A percentile compares a stretch with the other conserved stretches of the same genome.
Evolutionary conservation across 805 yeast species (phyloP).

Genomic region (Schwanniomyces yamadae): DNA sequence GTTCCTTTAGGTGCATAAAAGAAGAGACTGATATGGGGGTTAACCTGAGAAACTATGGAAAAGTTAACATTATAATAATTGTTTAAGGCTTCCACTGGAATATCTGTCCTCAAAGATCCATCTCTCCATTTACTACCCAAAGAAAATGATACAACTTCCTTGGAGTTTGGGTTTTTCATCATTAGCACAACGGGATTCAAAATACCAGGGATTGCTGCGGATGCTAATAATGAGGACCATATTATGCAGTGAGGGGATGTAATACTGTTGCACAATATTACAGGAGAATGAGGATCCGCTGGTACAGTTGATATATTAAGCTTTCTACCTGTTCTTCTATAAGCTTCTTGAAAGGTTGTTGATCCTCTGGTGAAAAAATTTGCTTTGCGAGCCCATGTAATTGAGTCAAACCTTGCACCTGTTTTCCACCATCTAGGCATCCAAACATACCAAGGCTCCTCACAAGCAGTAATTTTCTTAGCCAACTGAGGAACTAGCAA

Average conservation of each 20-base stretch:
- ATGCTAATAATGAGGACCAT: slow-evolving; percentile 77
- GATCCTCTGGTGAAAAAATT: slow-evolving; percentile 74
- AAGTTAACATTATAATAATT: slow-evolving; percentile 75
- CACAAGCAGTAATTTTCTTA: slow-evolving; percentile 64
- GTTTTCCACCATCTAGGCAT: slow-evolving; percentile 65
- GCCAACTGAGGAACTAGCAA: slow-evolving; percentile 63
- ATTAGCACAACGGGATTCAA: slow-evolving; percentile 75
- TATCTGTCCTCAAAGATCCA: slow-evolving; percentile 76
- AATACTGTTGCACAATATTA: slow-evolving; percentile 69
- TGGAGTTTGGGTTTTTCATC: slow-evolving; percentile 52
- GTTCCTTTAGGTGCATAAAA: slow-evolving; percentile 78
- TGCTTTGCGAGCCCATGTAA: slow-evolving; percentile 68
- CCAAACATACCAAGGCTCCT: slow-evolving; percentile 61
- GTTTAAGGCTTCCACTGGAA: slow-evolving; percentile 71
- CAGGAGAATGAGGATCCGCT: slow-evolving; percentile 79
- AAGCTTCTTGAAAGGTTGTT: slow-evolving; percentile 69
- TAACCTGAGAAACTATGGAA: slow-evolving; percentile 76
- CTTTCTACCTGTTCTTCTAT: slow-evolving; percentile 63
- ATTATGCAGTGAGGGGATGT: slow-evolving; percentile 79
- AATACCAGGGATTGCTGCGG: slow-evolving; percentile 82
- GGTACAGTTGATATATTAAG: slow-evolving; percentile 78
- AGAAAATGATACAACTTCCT: slow-evolving; percentile 58
- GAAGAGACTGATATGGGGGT: slow-evolving; percentile 76
- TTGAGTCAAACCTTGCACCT: slow-evolving; percentile 76
- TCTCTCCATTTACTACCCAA: slow-evolving; percentile 78